Evolutionary conservation across 805 yeast genomes (phyloP), one percentile per base, ranked within the genome.

Genomic region (Wickerhamiella musiphila): DNA sequence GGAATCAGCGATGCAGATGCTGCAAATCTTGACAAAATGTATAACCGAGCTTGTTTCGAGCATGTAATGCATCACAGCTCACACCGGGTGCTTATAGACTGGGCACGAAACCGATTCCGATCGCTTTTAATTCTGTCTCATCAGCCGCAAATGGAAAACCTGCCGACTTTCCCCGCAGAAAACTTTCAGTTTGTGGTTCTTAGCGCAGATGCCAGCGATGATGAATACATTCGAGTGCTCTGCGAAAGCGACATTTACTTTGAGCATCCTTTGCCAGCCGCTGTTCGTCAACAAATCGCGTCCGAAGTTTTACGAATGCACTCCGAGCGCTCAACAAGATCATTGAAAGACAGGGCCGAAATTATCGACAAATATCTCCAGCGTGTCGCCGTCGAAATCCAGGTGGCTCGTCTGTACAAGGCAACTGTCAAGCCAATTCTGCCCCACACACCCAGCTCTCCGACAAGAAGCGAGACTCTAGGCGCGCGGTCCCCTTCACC

Each of bases 31-130:
- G 83, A 76, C 45, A 39, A 51, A 10, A 56, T 68, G 41, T 76
- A 73, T 46, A 71, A 72, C 47, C 50, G 59, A 26, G 32, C 39
- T 0, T 58, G 48, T 22, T 70, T 76, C 42, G 58, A 60, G 30
- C 38, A 45, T 7, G 40, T 52, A 6, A 38, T 75, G 26, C 34
- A 58, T n/a, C 32, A 28, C 19, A 79, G 75, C 48, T 73, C 73
- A 35, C 72, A 74, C 46, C 57, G 83, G 17, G 70, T 76, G 9
- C 55, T 73, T 35, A 61, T 72, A 13, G 84, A 76, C 46, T 76
- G 71, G 63, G 47, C 59, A 29, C 73, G 73, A 45, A 76, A 76
- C 56, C 67, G 68, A 50, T 74, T 73, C 49, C 56, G 86, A 34
- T 57, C 78, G 1, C 49, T 67, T 44, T 64, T 78, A 41, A 60